Conservation (phyloP, 2,329 filamentous ascomycete species). For the Neofusicoccum kwambonambiense region DNA sequence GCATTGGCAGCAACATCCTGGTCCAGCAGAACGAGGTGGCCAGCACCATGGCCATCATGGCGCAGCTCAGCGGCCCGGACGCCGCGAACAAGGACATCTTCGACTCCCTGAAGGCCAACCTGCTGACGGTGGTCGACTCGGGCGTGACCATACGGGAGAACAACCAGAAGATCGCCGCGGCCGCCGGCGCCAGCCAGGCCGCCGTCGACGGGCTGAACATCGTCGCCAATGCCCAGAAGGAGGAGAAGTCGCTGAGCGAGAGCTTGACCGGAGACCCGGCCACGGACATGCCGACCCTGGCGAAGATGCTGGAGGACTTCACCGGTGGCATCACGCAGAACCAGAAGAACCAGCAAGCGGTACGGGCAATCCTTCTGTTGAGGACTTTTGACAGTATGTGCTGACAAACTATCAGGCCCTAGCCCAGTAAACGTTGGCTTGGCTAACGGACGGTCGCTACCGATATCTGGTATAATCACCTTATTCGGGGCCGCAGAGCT, state of each 20-base stretch:
- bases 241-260: not conserved
- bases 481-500: no score
- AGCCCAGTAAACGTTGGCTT: no score
- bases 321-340: constrained; percentile 1
- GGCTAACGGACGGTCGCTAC: no score
- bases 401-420: no score
- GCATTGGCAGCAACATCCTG: constrained; percentile 4
- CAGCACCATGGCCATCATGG: not conserved
- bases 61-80: not conserved
- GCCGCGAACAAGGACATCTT: not conserved
- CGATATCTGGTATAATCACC: no score
- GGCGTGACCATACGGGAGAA: not conserved
- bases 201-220: not conserved
- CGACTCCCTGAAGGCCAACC: not conserved
- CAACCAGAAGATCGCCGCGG: not conserved
- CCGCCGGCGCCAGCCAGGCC: not conserved
- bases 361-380: not conserved
- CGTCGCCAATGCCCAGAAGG: not conserved
- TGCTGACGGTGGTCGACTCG: constrained; percentile 2
- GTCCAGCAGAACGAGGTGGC: constrained; percentile 3
- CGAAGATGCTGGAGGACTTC: not conserved
- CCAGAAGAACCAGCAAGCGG: constrained; percentile 5
- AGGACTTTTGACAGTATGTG: no score
- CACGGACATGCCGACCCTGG: not conserved
- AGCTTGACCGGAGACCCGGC: not conserved